Percentiles rank a stretch among this genome's conserved stretches.
phyloP scores from a whole-genome alignment of 73 alveolate genomes.

The Stentor coeruleus region DNA sequence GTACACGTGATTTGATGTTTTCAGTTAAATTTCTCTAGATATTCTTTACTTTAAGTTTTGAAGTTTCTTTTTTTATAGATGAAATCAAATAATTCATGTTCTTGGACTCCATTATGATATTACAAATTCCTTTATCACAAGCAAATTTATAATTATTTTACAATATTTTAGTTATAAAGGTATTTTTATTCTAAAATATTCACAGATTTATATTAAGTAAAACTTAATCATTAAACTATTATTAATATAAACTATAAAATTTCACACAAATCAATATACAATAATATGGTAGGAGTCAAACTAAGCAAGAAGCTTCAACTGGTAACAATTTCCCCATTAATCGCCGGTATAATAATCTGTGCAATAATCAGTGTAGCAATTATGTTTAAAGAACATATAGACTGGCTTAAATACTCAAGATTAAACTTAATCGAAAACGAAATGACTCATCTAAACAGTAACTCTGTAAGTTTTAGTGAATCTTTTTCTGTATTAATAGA shows the following conservation, averaged over 20 bases:
- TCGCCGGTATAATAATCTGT: not conserved
- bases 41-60: not conserved
- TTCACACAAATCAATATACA: too few species aligned
- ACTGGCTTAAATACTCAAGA: not conserved
- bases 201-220: too few species aligned
- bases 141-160: too few species aligned
- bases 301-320: slow-evolving; percentile 17
- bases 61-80: not conserved
- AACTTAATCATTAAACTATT: too few species aligned
- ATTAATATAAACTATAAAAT: too few species aligned
- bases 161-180: too few species aligned
- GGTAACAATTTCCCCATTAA: not conserved
- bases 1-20: not conserved
- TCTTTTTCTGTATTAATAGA: not conserved
- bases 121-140: not conserved
- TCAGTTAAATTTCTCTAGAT: not conserved
- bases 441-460: not conserved
- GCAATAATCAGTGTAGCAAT: slow-evolving; percentile 3
- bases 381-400: not conserved
- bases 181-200: too few species aligned
- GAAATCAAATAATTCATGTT: not conserved
- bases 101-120: not conserved
- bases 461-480: not conserved
- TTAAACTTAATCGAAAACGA: not conserved
- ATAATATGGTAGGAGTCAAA: not conserved